Evolutionary conservation across 176 grass and related monocot species (phyloP), one percentile per base, ranked within the genome.

Genomic region (Cenchrus americanus): DNA sequence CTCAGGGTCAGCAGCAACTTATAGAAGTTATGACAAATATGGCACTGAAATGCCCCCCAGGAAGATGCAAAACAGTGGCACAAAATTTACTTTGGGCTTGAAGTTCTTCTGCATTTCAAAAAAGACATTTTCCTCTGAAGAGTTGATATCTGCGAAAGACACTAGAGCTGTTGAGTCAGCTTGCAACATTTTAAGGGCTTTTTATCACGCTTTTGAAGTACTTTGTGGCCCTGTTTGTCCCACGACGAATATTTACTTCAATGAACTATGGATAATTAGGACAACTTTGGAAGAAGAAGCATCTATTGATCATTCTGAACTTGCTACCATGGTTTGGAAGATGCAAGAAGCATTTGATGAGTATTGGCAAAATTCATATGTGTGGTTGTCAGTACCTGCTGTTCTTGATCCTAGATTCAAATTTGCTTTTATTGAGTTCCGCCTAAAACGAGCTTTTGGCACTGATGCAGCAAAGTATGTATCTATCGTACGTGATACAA

Each of bases 351-450:
- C 32, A 44, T 78, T 88, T 17, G 34, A 64, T 71, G 79, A 70
- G 55, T 88, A 78, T 83, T 89, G 82, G 87, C 60, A 75, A 61
- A 69, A 62, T 50, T 84, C 76, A 0, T 84, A 75, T 44, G 71
- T 84, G 61, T 84, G 87, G 82, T 32, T 85, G 12, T 89, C 82
- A 6, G 22, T 81, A 60, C 77, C 82, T 80, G 77, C 80, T 81
- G 82, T 89, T 85, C 82, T 89, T 46, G 82, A 85, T 85, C 87
- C 87, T 2, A 89, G 82, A 69, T 85, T 85, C 70, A 89, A 85
- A 81, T 17, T 85, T 69, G 43, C 41, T 69, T 63, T 76, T 62
- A 84, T 89, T 0, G 77, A 89, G 22, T 89, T 80, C 44, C 62
- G 63, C 62, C 77, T 89, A 46, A 80, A 80, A 62, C 50, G 18